Evolutionary conservation across 257 asterid species (phyloP), one percentile per base, ranked within the genome.

Genomic region (Capsicum pubescens): DNA sequence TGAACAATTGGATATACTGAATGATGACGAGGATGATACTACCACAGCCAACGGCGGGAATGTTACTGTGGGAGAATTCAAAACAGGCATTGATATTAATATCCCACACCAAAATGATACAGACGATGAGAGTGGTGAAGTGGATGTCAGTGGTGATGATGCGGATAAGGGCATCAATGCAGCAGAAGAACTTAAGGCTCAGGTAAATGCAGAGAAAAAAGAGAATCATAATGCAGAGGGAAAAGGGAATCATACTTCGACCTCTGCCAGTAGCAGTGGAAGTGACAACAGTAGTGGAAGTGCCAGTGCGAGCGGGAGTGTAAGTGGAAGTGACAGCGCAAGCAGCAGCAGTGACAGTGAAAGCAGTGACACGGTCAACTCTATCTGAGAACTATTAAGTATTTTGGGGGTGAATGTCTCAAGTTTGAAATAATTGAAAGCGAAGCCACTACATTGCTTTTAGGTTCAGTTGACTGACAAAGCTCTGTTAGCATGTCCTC

Each of bases 91-190:
- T 59, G 99, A 97, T 83, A 97, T 97, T 86, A 97, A 97, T 86
- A 84, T 87, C 57, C 98, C 98, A 2, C 97, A 92, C 52, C 97
- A 90, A 44, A 87, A 85, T 13, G 93, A 97, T 69, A 87, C 91
- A 3, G 98, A 97, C 56, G 98, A 95, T 74, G 99, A 97, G 91
- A 93, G 92, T 84, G 99, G 98, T 58, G 95, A 95, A 83, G 96
- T 96, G 35, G 98, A 91, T 88, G 93, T 84, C 2, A 95, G 97
- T 63, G 98, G 93, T 63, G 98, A 91, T 64, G 97, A 92, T 83
- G 95, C 87, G 3, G 93, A 88, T 54, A 90, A 92, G 82, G 95
- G 95, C n/a, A 92, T 85, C 8, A 95, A 89, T 87, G 99, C 99
- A 77, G 99, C 98, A 8, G 98, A 97, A 91, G 98, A 91, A 16